These are phyloP conservation scores for Hemisphaericaspora xylanilytica DNA, from an alignment of 1,139 yeast genomes.

Conservation along the genomic window DNA sequence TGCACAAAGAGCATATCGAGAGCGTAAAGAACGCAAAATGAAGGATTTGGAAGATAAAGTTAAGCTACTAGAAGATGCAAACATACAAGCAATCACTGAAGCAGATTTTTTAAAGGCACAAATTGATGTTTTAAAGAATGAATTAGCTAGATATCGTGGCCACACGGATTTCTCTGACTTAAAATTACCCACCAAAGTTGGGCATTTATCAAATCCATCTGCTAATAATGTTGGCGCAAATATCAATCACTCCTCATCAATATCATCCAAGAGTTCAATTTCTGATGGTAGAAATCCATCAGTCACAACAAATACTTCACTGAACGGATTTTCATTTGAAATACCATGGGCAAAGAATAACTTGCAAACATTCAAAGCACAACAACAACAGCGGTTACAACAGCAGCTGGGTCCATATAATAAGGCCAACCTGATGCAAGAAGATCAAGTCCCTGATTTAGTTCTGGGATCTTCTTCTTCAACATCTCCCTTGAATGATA, in stretches of 20 bases:
- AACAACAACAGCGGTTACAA: conserved; percentile 9
- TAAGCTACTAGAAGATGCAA: conserved; percentile 64
- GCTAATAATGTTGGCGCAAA: neutral
- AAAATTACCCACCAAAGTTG: conserved; percentile 34
- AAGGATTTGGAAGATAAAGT: conserved; percentile 84
- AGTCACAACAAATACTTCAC: conserved; percentile 18
- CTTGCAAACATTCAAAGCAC: conserved; percentile 12
- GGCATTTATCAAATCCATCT: conserved; percentile 27
- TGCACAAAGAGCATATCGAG: conserved; percentile 95
- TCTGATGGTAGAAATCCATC: conserved; percentile 17
- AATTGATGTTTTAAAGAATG: conserved; percentile 70
- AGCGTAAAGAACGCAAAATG: conserved; percentile 86
- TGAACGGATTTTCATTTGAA: conserved; percentile 21
- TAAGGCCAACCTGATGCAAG: conserved; percentile 1
- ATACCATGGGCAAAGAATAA: conserved; percentile 38
- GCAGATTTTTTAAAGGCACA: conserved; percentile 73
- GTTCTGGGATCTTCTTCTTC: conserved; percentile 35
- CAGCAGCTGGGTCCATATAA: conserved; percentile 3
- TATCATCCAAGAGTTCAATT: conserved; percentile 13
- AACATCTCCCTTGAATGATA: conserved; percentile 42
- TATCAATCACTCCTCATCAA: conserved; percentile 15
- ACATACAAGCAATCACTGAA: conserved; percentile 62
- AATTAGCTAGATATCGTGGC: conserved; percentile 64
- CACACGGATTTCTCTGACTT: conserved; percentile 36
- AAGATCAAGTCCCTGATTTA: conserved; percentile 32